These are phyloP conservation scores for Candida sithepensis DNA, from an alignment of 805 yeast genomes.

Conservation along the genomic window DNA sequence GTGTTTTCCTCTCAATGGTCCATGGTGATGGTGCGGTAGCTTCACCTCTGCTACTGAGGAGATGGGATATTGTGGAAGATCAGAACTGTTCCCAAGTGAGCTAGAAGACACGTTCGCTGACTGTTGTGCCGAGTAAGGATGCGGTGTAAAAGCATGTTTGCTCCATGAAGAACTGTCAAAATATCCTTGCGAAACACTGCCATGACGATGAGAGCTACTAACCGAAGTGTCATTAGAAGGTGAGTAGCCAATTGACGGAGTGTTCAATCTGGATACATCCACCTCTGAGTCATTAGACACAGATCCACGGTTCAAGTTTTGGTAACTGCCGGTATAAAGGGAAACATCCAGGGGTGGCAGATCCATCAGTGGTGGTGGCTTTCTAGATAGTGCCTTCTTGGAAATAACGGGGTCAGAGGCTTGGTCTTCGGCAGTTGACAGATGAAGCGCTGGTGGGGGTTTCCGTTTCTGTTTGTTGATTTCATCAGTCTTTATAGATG, in stretches of 20 bases:
- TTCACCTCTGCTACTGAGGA: slow-evolving; percentile 11
- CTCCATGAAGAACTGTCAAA: background rate
- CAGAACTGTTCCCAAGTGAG: background rate
- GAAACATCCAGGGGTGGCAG: slow-evolving; percentile 3
- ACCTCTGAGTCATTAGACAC: slow-evolving; percentile 6
- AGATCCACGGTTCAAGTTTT: slow-evolving; percentile 4
- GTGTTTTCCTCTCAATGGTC: slow-evolving; percentile 20
- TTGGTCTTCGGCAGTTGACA: background rate
- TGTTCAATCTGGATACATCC: slow-evolving; percentile 3
- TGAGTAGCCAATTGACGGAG: background rate
- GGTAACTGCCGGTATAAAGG: no score
- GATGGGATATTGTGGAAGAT: slow-evolving; percentile 21
- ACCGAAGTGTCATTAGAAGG: background rate
- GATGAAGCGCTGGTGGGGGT: slow-evolving; percentile 16
- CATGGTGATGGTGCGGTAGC: slow-evolving; percentile 22
- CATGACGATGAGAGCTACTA: background rate
- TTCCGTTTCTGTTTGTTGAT: slow-evolving; percentile 5
- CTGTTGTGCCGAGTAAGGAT: background rate
- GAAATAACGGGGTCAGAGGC: background rate
- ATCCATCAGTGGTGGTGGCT: slow-evolving; percentile 11
- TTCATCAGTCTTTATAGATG: background rate
- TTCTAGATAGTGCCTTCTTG: slow-evolving; percentile 3
- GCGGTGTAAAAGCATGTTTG: no score
- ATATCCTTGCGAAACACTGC: background rate
- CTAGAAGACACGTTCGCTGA: background rate